phyloP scores from a whole-genome alignment of 768 basidiomycete genomes.

The Naganishia friedmannii region DNA sequence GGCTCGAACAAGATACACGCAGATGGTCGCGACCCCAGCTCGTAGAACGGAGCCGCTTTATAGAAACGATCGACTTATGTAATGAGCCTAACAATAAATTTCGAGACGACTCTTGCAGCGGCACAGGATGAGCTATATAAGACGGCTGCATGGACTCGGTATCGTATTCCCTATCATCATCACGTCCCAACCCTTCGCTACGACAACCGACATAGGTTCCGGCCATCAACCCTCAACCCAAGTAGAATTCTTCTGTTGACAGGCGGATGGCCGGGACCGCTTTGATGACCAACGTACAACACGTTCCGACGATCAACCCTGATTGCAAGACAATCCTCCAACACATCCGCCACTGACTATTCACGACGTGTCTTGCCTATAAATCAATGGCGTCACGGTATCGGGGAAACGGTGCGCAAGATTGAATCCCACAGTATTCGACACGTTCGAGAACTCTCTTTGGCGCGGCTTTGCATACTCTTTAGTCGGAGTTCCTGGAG shows the following conservation, averaged over 20 bases:
- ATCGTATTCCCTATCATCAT: neutral
- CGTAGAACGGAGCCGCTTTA: neutral
- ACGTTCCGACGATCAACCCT: neutral
- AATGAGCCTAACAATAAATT: constrained; percentile 1
- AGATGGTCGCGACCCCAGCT: neutral
- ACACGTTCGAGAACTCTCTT: constrained; percentile 28
- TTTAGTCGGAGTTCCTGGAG: constrained; percentile 28
- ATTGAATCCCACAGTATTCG: constrained; percentile 3
- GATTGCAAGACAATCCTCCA: neutral
- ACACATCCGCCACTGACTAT: constrained; percentile 28
- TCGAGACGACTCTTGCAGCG: neutral
- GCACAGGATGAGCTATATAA: neutral
- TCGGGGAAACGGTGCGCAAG: constrained; percentile 30
- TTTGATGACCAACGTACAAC: neutral
- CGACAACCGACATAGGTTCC: neutral
- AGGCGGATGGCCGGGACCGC: constrained; percentile 16
- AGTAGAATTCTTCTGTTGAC: constrained; percentile 19
- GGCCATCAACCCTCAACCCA: constrained; percentile 10
- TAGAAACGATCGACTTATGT: neutral
- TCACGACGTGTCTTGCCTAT: constrained; percentile 29
- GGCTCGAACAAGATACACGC: neutral
- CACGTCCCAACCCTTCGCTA: too few relatives aligned
- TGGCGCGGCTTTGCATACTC: constrained; percentile 18
- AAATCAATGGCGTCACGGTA: constrained; percentile 27
- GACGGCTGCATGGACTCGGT: neutral